Evolutionary conservation across 2,329 filamentous ascomycete species (phyloP), one percentile per base, ranked within the genome.

Genomic region (Intubia oerlemansii): DNA sequence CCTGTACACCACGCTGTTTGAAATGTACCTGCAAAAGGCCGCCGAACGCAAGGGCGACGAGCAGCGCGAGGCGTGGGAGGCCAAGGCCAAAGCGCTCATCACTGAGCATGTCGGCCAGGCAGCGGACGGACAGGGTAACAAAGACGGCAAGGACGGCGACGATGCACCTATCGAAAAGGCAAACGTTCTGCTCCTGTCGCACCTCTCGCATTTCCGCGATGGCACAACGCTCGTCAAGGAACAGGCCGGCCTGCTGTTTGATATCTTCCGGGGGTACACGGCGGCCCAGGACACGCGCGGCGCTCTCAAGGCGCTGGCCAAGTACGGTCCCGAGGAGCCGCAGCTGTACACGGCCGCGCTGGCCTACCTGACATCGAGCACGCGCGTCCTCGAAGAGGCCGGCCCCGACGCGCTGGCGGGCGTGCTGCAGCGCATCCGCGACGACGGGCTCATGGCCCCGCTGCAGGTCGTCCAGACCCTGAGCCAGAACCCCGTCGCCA

Each of bases 181-280:
- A 2, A 93, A 91, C 41, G 80, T 98, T 10, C 63, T 98, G 1
- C 59, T 98, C 1, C 62, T 98, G 3, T 98, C 90, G 1, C 81
- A 95, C 43, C 59, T 98, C 4, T 84, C 84, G 4, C 68, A 82
- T 40, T 98, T 95, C 54, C 64, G 67, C 25, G 81, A 90, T 42
- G 88, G 88, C 12, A 92, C 82, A 0, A 80, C 81, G 2, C 65
- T 98, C 2, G 84, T 98, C 31, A 79, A 84, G 39, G 88, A 98
- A 52, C 80, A 93, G 44, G 80, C 90, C 34, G 82, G 84, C 13
- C 63, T 98, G 3, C 65, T 80, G 24, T 88, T 84, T 32, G 88
- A 98, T 49, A 95, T 98, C 34, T 95, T 98, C 56, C 74, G 88
- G 27, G 93, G 85, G 1, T 93, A 91, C 47, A 92, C 85, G 2